These are phyloP conservation scores for Carex littledalei DNA, from an alignment of 176 grass and related monocot genomes.

Conservation along the genomic window DNA sequence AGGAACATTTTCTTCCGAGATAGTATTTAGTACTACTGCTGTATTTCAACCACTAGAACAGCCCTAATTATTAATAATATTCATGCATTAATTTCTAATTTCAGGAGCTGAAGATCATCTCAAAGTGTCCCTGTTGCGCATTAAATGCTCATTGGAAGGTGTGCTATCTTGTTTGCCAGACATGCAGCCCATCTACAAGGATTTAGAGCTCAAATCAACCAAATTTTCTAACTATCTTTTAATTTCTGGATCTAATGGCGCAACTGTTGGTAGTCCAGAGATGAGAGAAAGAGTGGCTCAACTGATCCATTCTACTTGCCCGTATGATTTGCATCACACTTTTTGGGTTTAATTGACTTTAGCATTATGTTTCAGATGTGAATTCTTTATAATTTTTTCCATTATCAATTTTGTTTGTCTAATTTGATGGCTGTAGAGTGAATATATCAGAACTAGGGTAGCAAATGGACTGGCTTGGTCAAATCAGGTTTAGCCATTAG, in stretches of 20 bases:
- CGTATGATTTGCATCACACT: conserved; percentile 33
- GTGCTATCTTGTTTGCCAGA: conserved; percentile 98
- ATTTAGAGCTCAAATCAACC: conserved; percentile 44
- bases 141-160: conserved; percentile 84
- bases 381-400: neutral
- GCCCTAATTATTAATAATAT: neutral
- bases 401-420: neutral
- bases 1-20: neutral
- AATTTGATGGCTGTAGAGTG: neutral
- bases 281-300: conserved; percentile 84
- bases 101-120: conserved; percentile 81
- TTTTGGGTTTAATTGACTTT: neutral
- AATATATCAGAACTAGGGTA: neutral
- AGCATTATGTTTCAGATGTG: neutral
- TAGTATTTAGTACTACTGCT: neutral
- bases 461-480: neutral
- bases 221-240: conserved; percentile 31
- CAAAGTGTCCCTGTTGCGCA: conserved; percentile 83
- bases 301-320: conserved; percentile 67
- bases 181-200: conserved; percentile 59
- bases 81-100: conserved; percentile 5
- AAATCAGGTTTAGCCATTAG: neutral
- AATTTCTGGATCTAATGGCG: conserved; percentile 71
- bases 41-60: neutral
- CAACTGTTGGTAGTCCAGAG: conserved; percentile 70